A percentile compares a stretch with the other conserved stretches of the same genome.
phyloP scores from a whole-genome alignment of 2,329 filamentous ascomycete species.

The Fusarium sambucinum region DNA sequence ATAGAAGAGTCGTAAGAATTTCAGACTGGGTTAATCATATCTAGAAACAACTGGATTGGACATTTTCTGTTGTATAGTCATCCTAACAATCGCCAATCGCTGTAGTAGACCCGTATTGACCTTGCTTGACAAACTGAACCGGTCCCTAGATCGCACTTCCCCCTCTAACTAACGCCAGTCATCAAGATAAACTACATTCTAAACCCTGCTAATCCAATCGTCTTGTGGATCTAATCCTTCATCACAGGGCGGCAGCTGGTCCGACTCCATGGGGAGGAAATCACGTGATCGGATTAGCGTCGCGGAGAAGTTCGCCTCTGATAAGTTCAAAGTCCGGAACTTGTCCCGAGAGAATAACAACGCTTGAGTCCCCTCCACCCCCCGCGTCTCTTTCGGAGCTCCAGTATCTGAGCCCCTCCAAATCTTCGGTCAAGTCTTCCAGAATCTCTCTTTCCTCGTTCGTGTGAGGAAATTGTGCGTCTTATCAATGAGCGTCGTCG shows the following conservation, averaged over 20 bases:
- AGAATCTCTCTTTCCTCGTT: slow-evolving; percentile 8
- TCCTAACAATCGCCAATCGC: background rate
- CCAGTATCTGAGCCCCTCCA: slow-evolving; percentile 8
- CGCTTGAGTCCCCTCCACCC: slow-evolving; percentile 26
- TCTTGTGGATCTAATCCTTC: slow-evolving; percentile 1
- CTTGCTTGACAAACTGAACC: background rate
- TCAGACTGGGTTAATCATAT: background rate
- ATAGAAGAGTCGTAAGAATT: background rate
- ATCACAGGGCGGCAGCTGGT: slow-evolving; percentile 15
- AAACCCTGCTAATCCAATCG: background rate
- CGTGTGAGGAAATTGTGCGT: background rate
- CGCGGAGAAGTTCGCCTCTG: slow-evolving; percentile 5
- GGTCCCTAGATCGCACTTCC: slow-evolving; percentile 2
- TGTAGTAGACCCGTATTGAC: background rate
- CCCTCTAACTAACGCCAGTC: background rate
- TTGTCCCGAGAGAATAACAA: slow-evolving; percentile 36
- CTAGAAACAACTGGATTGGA: background rate
- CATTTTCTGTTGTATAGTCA: background rate
- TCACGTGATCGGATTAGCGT: slow-evolving; percentile 32
- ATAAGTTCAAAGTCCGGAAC: slow-evolving; percentile 27
- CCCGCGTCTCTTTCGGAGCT: slow-evolving; percentile 16
- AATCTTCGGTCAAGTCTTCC: slow-evolving; percentile 28
- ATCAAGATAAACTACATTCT: background rate
- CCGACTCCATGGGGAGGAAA: slow-evolving; percentile 11
- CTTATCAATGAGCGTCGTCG: slow-evolving; percentile 25